Evolutionary conservation across 139 green algal species (phyloP), one percentile per base, ranked within the genome.

Genomic region (Chlamydomonas urium): DNA sequence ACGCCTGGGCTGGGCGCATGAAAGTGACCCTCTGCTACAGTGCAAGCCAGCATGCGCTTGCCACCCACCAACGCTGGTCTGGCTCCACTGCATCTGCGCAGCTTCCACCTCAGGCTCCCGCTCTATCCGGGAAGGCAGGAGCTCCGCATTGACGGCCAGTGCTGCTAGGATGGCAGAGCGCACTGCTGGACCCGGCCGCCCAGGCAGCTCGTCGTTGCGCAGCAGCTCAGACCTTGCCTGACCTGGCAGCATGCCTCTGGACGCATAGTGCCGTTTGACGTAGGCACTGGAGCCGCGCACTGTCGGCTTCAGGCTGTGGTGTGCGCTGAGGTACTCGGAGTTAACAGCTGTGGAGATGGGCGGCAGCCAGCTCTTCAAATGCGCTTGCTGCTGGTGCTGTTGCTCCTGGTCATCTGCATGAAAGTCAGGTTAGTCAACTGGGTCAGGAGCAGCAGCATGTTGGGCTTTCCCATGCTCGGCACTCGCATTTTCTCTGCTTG

Each of bases 201-300:
- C 45, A 56, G 45, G 45, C 21, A 21, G 17, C 45, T 26, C 21
- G 45, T 56, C 45, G 21, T 17, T 26, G 45, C 17, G 17, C 21
- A 26, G 45, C 17, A 56, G 45, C 45, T 56, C 17, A 56, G 45
- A 26, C 17, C 45, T 21, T 21, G 45, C 45, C 45, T 56, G 45
- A n/a, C n/a, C 45, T 26, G 45, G 21, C 17, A 56, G 45, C 45
- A 56, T 26, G 45, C 45, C 45, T 26, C 21, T 17, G 17, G 45
- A 56, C 21, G 45, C 45, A 56, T 56, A 21, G 10, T 63, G 53
- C 29, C 53, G 24, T 21, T 63, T 63, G 53, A 63, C 29, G 53
- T 63, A 63, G 6, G 53, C 53, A 14, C 17, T 34, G 6, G 53
- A 21, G 26, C 53, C 53, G n/a, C 53, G 53, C 29, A 21, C 21